These are phyloP conservation scores for Phialophora chinensis DNA, from an alignment of 2,329 filamentous ascomycete species.

Conservation along the genomic window DNA sequence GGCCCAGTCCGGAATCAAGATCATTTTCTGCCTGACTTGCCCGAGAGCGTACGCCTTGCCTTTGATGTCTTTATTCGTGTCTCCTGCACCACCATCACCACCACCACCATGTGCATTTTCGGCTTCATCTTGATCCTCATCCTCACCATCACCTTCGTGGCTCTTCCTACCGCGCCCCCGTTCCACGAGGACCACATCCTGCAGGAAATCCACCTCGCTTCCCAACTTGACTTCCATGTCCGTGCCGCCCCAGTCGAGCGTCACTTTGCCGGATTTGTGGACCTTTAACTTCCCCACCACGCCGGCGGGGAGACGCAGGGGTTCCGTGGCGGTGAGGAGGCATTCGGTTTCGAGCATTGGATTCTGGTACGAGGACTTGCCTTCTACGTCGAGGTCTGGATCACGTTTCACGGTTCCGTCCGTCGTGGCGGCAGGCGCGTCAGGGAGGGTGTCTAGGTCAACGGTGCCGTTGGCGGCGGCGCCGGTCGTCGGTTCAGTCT, in stretches of 20 bases:
- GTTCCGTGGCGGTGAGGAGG: constrained; percentile 50
- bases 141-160: constrained; percentile 9
- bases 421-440: constrained; percentile 7
- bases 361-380: neutral
- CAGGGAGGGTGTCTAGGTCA: constrained; percentile 18
- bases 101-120: constrained; percentile 22
- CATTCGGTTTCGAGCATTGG: constrained; percentile 34
- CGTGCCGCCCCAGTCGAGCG: constrained; percentile 67
- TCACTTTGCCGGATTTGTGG: constrained; percentile 66
- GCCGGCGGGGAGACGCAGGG: constrained; percentile 56
- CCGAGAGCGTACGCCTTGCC: constrained; percentile 62
- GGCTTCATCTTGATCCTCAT: constrained; percentile 16
- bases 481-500: constrained; percentile 41
- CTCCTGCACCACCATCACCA: constrained; percentile 27
- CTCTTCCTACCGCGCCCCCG: neutral
- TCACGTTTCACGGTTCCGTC: constrained; percentile 7
- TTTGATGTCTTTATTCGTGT: constrained; percentile 43
- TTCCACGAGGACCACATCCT: constrained; percentile 60
- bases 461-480: constrained; percentile 28
- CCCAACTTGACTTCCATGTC: constrained; percentile 64
- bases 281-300: constrained; percentile 66
- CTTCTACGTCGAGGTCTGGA: constrained; percentile 15
- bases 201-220: constrained; percentile 62
- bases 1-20: constrained; percentile 66
- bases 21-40: constrained; percentile 68